Evolutionary conservation across 1,284 basidiomycete species (phyloP), one percentile per base, ranked within the genome.

Genomic region (Lignosus rhinocerotis): DNA sequence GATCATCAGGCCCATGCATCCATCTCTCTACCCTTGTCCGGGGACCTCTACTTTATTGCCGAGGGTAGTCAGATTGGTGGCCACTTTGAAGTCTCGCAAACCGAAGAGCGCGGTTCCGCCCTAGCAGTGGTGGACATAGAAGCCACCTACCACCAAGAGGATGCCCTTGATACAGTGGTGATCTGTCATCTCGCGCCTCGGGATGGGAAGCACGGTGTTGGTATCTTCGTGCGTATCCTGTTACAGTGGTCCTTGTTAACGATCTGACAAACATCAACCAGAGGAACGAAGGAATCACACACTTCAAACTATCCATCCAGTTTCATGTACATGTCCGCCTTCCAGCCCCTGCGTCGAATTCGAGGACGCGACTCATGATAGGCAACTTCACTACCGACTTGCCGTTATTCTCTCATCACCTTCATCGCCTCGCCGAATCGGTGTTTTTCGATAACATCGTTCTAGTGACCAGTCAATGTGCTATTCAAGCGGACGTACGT

Each of bases 51-150:
- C 56, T 65, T 73, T 49, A 12, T 67, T 45, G 61, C 44, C 58
- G n/a, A 55, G 21, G 72, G 71, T 1, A 17, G 48, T 12, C 56
- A 68, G 31, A 62, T 69, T 2, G 55, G 66, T 34, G 72, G 72
- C n/a, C 8, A 54, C 17, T 58, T 75, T 51, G 41, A 63, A 34
- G 58, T 70, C 46, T 36, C 53, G 1, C 64, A 67, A 19, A 50
- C 60, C 11, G 65, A 60, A 8, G 58, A 58, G 8, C 31, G 16
- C 10, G 58, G 47, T 17, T 36, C 60, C 14, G 64, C 67, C 51
- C 47, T 53, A 8, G 63, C 65, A 8, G 48, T 57, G 3, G 69
- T 72, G 14, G 59, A 66, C 25, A 45, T 71, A 30, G 33, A 53
- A n/a, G 64, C 62, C 1, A 36, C 55, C n/a, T 69, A 66, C 43